Conservation (phyloP, 805 yeast species). For the Kluyveromyces nonfermentans region DNA sequence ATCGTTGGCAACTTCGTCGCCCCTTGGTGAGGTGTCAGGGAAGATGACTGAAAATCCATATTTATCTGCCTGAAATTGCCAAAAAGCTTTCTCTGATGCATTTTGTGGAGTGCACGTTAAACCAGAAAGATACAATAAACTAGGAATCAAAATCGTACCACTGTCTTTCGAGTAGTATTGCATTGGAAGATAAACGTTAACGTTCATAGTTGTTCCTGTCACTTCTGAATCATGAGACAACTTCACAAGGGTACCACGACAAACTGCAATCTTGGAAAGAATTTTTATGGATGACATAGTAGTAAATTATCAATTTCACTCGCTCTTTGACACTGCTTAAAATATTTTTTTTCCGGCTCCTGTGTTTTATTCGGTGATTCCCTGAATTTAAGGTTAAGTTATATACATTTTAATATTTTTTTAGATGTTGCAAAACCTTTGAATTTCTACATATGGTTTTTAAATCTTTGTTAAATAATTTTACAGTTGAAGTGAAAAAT, state of each 20-base stretch:
- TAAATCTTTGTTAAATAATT: too few relatives aligned
- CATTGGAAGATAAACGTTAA: constrained; percentile 75
- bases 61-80: constrained; percentile 71
- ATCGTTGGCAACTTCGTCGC: constrained; percentile 71
- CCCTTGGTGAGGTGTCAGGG: constrained; percentile 97
- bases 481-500: not conserved
- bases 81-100: constrained; percentile 86
- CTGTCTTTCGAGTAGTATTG: constrained; percentile 26
- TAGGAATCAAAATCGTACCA: constrained; percentile 44
- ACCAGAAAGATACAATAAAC: constrained; percentile 74
- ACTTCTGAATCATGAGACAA: constrained; percentile 59
- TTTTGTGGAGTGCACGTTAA: constrained; percentile 90
- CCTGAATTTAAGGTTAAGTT: too few relatives aligned
- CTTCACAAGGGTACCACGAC: constrained; percentile 71
- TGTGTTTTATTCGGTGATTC: too few relatives aligned
- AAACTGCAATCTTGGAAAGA: constrained; percentile 45
- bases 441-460: not conserved
- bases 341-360: too few relatives aligned
- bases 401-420: too few relatives aligned
- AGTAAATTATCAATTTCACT: too few relatives aligned
- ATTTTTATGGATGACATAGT: constrained; percentile 33
- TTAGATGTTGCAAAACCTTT: not conserved
- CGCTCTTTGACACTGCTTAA: too few relatives aligned
- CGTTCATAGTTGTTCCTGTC: constrained; percentile 68
- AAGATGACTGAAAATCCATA: constrained; percentile 82